Conservation (phyloP, 345 rosid species). For the Citrus unshiu region DNA sequence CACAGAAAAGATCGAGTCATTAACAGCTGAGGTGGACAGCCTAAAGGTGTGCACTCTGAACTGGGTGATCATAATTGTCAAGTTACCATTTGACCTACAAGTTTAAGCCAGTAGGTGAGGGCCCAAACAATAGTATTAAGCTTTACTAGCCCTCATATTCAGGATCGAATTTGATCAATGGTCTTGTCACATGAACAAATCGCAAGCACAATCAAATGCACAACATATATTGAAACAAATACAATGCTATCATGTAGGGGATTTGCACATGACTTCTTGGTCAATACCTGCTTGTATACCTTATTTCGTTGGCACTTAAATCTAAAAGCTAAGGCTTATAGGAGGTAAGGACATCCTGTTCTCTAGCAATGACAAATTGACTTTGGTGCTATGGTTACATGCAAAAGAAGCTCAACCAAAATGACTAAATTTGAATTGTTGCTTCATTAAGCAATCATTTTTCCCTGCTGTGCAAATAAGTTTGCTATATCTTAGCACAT, state of each 20-base stretch:
- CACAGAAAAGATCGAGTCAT: constrained; percentile 69
- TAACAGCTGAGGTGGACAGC: constrained; percentile 72
- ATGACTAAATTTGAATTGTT: neutral
- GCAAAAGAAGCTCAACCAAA: neutral
- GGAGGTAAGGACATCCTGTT: neutral
- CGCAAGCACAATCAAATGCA: neutral
- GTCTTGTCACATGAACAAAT: neutral
- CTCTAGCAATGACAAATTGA: neutral
- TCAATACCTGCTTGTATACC: neutral
- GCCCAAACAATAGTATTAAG: neutral
- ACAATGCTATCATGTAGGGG: neutral
- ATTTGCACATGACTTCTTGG: neutral
- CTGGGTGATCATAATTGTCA: neutral
- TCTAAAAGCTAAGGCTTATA: neutral
- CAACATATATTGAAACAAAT: neutral
- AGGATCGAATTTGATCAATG: neutral
- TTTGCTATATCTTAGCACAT: neutral
- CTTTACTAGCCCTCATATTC: neutral
- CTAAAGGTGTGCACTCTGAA: constrained; percentile 57
- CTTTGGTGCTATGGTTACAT: neutral
- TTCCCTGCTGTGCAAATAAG: neutral
- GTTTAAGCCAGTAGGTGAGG: neutral
- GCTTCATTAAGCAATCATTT: constrained; percentile 2
- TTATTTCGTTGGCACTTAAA: neutral
- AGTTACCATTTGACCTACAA: neutral